These are phyloP conservation scores for Abrus pulchellus DNA, from an alignment of 306 rosid genomes.

Conservation along the genomic window DNA sequence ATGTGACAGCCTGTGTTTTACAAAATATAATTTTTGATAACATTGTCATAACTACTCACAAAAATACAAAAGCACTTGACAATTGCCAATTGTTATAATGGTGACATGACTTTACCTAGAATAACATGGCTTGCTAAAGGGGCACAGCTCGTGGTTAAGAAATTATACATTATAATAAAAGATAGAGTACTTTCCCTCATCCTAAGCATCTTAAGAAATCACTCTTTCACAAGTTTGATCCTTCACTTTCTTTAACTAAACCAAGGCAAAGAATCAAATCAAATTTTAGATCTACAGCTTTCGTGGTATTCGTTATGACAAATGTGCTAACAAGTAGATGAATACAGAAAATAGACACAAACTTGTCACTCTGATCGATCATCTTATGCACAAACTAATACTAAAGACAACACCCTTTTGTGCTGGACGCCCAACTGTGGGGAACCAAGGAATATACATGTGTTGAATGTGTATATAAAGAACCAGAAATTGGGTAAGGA, in stretches of 20 bases:
- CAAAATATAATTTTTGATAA: too few relatives aligned
- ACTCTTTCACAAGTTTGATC: slow-evolving; percentile 20
- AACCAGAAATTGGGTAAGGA: not conserved
- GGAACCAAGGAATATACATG: slow-evolving; percentile 39
- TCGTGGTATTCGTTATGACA: slow-evolving; percentile 1
- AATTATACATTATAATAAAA: too few relatives aligned
- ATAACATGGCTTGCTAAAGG: too few relatives aligned
- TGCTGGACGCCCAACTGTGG: slow-evolving; percentile 4
- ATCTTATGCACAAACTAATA: slow-evolving; percentile 42
- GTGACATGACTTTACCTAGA: too few relatives aligned
- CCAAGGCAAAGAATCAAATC: slow-evolving; percentile 33
- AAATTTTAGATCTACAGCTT: slow-evolving; percentile 23
- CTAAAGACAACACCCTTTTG: slow-evolving; percentile 21
- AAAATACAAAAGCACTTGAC: too few relatives aligned
- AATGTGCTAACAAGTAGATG: slow-evolving; percentile 24
- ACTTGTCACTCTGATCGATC: slow-evolving; percentile 32
- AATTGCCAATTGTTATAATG: too few relatives aligned
- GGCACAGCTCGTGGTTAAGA: too few relatives aligned
- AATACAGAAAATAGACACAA: slow-evolving; percentile 45
- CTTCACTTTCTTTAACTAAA: slow-evolving; percentile 29
- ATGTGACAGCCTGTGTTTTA: too few relatives aligned
- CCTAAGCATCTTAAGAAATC: not conserved
- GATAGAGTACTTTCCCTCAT: not conserved
- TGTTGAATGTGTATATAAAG: slow-evolving; percentile 16
- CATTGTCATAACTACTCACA: too few relatives aligned